Percentiles rank a stretch among this genome's conserved stretches.
These are phyloP conservation scores for Trypanosoma cruzi DNA, from an alignment of 208 protist species.

Conservation along the genomic window DNA sequence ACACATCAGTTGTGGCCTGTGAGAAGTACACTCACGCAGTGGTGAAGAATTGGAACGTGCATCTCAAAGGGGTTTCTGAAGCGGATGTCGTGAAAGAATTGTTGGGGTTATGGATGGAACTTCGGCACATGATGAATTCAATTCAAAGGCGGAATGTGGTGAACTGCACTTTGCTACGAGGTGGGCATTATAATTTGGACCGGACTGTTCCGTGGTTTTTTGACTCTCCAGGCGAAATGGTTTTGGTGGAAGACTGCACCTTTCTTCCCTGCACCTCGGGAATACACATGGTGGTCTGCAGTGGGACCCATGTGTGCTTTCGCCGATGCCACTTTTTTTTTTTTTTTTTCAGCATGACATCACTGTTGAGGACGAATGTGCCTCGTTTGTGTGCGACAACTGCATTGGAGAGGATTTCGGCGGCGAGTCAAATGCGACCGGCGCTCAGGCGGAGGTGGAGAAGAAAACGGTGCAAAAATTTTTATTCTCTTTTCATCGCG, in stretches of 20 bases:
- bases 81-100: constrained; percentile 3
- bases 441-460: background rate
- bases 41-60: constrained; percentile 20
- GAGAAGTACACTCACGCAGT: constrained; percentile 7
- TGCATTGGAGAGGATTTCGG: constrained; percentile 13
- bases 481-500: background rate
- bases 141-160: constrained; percentile 30
- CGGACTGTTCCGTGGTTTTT: constrained; percentile 47
- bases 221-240: constrained; percentile 37
- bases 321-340: constrained; percentile 40
- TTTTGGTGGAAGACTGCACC: constrained; percentile 49
- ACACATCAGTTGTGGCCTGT: background rate
- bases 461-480: background rate
- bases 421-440: background rate
- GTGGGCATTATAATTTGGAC: constrained; percentile 40
- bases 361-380: constrained; percentile 21
- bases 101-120: background rate
- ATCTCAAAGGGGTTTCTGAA: constrained; percentile 22
- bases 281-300: constrained; percentile 31
- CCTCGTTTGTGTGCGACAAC: constrained; percentile 33
- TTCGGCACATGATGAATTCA: constrained; percentile 16
- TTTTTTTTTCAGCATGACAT: constrained; percentile 4
- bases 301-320: constrained; percentile 55
- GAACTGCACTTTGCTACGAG: constrained; percentile 3
- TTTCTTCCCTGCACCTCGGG: constrained; percentile 24